These are phyloP conservation scores for Xylaria sp. DNA, from an alignment of 2,329 filamentous ascomycete species.

Conservation along the genomic window DNA sequence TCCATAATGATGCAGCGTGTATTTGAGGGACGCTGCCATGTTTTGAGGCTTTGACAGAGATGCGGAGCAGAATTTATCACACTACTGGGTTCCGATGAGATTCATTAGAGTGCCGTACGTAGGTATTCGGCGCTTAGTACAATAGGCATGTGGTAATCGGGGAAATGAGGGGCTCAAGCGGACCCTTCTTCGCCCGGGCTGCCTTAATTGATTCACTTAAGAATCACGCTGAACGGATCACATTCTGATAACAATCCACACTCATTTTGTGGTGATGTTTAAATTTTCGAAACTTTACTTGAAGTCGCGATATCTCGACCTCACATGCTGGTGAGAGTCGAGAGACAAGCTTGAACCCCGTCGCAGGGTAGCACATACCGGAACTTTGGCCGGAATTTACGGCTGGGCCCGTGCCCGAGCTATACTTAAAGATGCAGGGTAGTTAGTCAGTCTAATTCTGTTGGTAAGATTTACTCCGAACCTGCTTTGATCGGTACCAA, in stretches of 20 bases:
- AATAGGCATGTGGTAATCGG: not conserved
- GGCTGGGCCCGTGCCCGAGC: not conserved
- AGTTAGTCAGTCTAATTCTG: not conserved
- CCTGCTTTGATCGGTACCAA: not conserved
- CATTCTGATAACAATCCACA: not conserved
- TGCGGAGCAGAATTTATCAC: not conserved
- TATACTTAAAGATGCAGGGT: too few relatives aligned
- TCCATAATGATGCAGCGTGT: constrained; percentile 39
- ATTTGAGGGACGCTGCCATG: constrained; percentile 41
- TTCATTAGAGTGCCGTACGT: too few relatives aligned
- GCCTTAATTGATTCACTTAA: not conserved
- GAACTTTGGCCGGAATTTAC: not conserved
- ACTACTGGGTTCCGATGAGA: not conserved
- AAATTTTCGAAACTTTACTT: not conserved
- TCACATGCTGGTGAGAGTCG: not conserved
- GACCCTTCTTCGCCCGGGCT: not conserved
- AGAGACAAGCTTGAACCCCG: not conserved
- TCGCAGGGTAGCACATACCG: not conserved
- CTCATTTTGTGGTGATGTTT: too few relatives aligned
- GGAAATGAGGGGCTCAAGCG: constrained; percentile 18
- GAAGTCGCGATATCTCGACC: not conserved
- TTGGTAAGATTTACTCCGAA: not conserved
- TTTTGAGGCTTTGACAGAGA: not conserved
- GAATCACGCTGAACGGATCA: not conserved
- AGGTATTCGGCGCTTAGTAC: too few relatives aligned